Evolutionary conservation across 306 rosid genomes (phyloP).

Genomic region (Benincasa hispida): DNA sequence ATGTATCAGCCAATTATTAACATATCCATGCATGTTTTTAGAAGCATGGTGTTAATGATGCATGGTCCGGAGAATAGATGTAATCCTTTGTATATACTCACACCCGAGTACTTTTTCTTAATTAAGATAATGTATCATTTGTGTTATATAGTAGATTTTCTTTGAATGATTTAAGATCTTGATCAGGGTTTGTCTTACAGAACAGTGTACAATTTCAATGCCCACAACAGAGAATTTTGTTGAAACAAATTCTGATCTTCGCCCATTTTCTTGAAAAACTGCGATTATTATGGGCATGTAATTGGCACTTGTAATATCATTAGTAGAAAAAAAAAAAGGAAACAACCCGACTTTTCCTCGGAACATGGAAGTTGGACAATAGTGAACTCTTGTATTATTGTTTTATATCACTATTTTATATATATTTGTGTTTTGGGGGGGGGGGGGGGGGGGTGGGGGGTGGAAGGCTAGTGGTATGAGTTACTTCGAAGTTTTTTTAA

Average conservation of each 20-base stretch:
- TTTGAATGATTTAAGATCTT: neutral
- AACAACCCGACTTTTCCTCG: neutral
- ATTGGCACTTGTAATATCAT: neutral
- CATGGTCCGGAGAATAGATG: neutral
- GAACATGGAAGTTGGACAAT: too few relatives aligned
- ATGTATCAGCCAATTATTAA: neutral
- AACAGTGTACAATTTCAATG: neutral
- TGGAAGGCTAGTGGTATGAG: neutral
- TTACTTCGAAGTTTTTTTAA: neutral
- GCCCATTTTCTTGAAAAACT: neutral
- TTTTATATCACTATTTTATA: too few relatives aligned
- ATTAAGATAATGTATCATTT: neutral
- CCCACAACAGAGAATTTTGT: neutral
- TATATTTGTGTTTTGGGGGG: too few relatives aligned
- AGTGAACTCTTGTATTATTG: neutral
- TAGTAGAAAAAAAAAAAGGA: neutral
- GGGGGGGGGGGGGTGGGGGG: too few relatives aligned
- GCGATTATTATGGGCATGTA: neutral
- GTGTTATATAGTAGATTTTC: neutral
- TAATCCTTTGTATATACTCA: neutral
- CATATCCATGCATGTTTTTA: neutral
- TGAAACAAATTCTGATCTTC: neutral
- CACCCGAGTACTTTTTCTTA: neutral
- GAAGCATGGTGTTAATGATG: neutral
- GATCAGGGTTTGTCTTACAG: neutral